Evolutionary conservation across 257 asterid genomes (phyloP), one percentile per base, ranked within the genome.

Genomic region (Scutellaria baicalensis): DNA sequence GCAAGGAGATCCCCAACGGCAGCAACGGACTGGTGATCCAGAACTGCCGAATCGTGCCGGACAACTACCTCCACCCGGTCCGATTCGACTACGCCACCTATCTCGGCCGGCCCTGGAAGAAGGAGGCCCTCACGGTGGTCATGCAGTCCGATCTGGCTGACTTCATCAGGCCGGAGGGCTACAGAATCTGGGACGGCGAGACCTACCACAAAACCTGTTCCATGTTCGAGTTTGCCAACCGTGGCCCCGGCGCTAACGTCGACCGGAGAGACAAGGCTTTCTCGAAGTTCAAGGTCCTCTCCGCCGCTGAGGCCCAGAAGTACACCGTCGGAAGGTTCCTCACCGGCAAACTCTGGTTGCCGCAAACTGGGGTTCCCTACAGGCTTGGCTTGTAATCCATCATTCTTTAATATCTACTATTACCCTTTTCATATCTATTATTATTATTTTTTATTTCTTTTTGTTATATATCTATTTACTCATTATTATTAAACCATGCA

Each of bases 91-190:
- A 71, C 0, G 63, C 72, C 0, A 80, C 77, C 4, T 91, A 79
- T 78, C 77, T 91, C 1, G 88, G 87, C 0, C 75, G 97, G 0
- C 96, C 95, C 0, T 89, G 95, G 96, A 82, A 78, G 47, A 16
- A 7, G 0, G 59, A 54, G 0, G 77, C 95, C 0, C 68, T 69
- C 1, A 89, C 89, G 1, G 87, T 87, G 9, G 60, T 78, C n/a
- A 79, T 91, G 89, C 87, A 87, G 77, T 64, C 73, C 13, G 87
- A 82, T 44, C 8, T 89, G 5, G 97, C 86, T 0, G 97, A 91
- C 23, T 60, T 87, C 16, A 83, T 91, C 21, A 57, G 80, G 6
- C 95, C 95, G 0, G 87, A 78, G 55, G 97, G 96, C 0, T 91
- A 76, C 65, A 27, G 61, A 48, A 2, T 33, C 0, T 89, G 91